Percentiles rank a stretch among this genome's conserved stretches.
These are phyloP conservation scores for Arabis alpina DNA, from an alignment of 345 rosid genomes.

Conservation along the genomic window DNA sequence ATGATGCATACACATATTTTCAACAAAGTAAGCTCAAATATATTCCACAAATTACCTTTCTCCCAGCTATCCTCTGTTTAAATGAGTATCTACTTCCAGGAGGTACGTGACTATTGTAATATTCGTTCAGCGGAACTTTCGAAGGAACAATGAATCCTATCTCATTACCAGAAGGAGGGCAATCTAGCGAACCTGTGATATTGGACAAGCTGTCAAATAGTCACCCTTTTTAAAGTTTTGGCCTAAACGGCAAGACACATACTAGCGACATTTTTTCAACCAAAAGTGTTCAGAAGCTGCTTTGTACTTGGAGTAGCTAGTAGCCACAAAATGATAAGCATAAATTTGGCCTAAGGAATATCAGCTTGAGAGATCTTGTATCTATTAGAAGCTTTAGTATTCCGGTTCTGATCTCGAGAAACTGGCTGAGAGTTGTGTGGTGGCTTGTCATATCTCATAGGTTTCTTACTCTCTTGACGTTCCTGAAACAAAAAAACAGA, in stretches of 20 bases:
- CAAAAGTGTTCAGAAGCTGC: constrained; percentile 7
- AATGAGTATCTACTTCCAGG: constrained; percentile 98
- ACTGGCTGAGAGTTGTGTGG: constrained; percentile 55
- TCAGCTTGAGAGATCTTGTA: constrained; percentile 87
- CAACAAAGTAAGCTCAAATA: constrained; percentile 5
- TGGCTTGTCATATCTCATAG: constrained; percentile 71
- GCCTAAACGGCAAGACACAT: constrained; percentile 11
- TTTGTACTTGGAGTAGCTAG: constrained; percentile 1
- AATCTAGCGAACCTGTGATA: constrained; percentile 87
- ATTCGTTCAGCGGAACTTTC: constrained; percentile 91
- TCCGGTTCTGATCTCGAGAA: constrained; percentile 54
- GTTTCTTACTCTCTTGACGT: constrained; percentile 90
- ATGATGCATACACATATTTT: constrained; percentile 5
- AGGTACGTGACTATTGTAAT: constrained; percentile 70
- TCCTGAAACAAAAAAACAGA: constrained; percentile 55
- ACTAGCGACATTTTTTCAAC: not conserved
- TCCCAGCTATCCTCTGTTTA: constrained; percentile 77
- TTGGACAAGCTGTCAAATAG: constrained; percentile 32
- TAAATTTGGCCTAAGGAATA: not conserved
- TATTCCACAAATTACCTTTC: constrained; percentile 58
- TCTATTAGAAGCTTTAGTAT: constrained; percentile 61
- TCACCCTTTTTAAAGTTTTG: constrained; percentile 28
- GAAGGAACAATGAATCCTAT: constrained; percentile 80
- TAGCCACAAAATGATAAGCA: not conserved
- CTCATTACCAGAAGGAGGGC: constrained; percentile 82